phyloP scores from a whole-genome alignment of 352 stramenopile species.

The Phytophthora kernoviae region DNA sequence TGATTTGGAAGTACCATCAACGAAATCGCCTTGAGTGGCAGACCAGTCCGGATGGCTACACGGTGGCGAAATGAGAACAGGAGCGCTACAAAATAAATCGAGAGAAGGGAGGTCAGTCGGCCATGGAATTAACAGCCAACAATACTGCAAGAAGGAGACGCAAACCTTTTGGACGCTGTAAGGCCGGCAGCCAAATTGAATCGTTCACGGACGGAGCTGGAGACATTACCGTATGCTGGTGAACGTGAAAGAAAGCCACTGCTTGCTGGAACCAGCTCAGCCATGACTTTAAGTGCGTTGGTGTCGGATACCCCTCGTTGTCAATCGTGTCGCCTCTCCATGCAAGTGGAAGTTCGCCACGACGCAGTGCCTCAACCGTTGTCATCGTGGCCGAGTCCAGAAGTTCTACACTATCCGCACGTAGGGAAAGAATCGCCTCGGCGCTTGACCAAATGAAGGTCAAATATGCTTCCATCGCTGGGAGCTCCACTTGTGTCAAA shows the following conservation, averaged over 20 bases:
- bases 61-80: slow-evolving; percentile 42
- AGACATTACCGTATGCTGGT: slow-evolving; percentile 25
- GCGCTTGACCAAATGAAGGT: slow-evolving; percentile 44
- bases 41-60: slow-evolving; percentile 22
- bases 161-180: slow-evolving; percentile 54
- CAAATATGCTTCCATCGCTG: slow-evolving; percentile 54
- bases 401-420: slow-evolving; percentile 17
- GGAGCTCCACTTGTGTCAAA: slow-evolving; percentile 49
- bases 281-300: slow-evolving; percentile 26
- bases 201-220: slow-evolving; percentile 10
- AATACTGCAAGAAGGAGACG: not conserved
- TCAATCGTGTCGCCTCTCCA: slow-evolving; percentile 12
- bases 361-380: slow-evolving; percentile 23
- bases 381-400: slow-evolving; percentile 15
- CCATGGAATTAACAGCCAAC: not conserved
- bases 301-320: slow-evolving; percentile 2
- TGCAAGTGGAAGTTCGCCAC: slow-evolving; percentile 13
- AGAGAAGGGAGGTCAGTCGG: not conserved
- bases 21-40: slow-evolving; percentile 28
- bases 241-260: slow-evolving; percentile 37
- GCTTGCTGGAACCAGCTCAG: slow-evolving; percentile 34
- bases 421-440: slow-evolving; percentile 43
- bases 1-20: slow-evolving; percentile 24
- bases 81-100: slow-evolving; percentile 28
- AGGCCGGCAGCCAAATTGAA: slow-evolving; percentile 43